A percentile compares a stretch with the other conserved stretches of the same genome.
These are phyloP conservation scores for Botrytis sinoallii DNA, from an alignment of 2,329 filamentous ascomycete genomes.

Conservation along the genomic window DNA sequence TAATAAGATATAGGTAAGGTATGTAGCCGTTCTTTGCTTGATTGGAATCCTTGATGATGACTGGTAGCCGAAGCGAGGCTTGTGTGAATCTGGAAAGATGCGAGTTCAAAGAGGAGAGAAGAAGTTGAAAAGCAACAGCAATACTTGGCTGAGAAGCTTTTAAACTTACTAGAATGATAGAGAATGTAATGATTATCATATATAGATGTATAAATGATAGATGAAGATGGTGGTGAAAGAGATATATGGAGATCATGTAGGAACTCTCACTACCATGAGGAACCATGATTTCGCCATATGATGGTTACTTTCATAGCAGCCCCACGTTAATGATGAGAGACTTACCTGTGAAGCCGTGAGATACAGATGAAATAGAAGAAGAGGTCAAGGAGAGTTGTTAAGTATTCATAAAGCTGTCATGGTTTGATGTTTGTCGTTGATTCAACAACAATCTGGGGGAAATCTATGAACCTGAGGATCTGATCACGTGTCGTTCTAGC, in stretches of 20 bases:
- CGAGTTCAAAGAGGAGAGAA: slow-evolving; percentile 12
- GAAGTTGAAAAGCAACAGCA: slow-evolving; percentile 17
- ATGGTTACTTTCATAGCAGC: slow-evolving; percentile 19
- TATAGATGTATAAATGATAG: neutral
- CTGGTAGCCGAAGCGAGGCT: slow-evolving; percentile 20
- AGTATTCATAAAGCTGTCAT: slow-evolving; percentile 16
- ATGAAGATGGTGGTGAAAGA: neutral
- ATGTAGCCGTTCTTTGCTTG: slow-evolving; percentile 19
- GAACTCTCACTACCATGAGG: slow-evolving; percentile 4
- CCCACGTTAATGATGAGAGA: slow-evolving; percentile 12
- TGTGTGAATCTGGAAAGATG: slow-evolving; percentile 16
- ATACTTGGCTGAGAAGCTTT: neutral
- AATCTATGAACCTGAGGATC: slow-evolving; percentile 7
- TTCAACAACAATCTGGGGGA: neutral
- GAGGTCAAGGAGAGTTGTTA: slow-evolving; percentile 19
- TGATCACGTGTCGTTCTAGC: neutral
- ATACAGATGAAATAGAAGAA: neutral
- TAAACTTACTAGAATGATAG: slow-evolving; percentile 7
- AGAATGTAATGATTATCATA: neutral
- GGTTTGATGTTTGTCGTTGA: slow-evolving; percentile 19
- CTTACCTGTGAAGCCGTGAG: slow-evolving; percentile 1
- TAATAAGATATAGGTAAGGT: slow-evolving; percentile 16
- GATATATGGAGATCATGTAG: slow-evolving; percentile 9
- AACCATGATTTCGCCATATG: slow-evolving; percentile 13
- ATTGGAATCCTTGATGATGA: slow-evolving; percentile 14